A percentile compares a stretch with the other conserved stretches of the same genome.
Evolutionary conservation across 345 rosid genomes (phyloP).

Genomic region (Syzygium aromaticum): DNA sequence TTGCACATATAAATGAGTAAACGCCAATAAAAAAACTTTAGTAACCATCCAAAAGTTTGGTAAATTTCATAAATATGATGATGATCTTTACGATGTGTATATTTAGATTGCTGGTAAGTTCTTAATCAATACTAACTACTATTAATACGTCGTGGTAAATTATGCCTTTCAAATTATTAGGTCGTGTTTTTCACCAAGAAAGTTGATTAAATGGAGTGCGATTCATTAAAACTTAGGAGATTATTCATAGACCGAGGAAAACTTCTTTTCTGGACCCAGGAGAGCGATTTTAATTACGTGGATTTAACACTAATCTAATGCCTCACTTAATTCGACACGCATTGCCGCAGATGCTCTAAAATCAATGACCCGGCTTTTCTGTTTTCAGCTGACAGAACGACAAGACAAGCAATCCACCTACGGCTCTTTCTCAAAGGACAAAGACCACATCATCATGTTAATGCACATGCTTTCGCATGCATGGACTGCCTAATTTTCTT

Average conservation of each 20-base stretch:
- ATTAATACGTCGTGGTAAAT: neutral
- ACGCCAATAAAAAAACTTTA: neutral
- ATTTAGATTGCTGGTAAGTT: neutral
- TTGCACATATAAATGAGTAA: neutral
- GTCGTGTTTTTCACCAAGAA: neutral
- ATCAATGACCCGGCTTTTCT: neutral
- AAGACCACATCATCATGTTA: neutral
- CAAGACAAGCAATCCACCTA: neutral
- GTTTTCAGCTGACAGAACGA: neutral
- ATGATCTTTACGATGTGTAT: neutral
- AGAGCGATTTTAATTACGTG: neutral
- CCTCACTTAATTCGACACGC: neutral
- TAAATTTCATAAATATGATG: neutral
- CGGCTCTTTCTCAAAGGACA: neutral
- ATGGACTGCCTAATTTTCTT: neutral
- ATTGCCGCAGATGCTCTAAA: neutral
- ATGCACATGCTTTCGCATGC: neutral
- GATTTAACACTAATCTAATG: neutral
- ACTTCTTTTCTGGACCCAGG: neutral
- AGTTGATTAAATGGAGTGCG: neutral
- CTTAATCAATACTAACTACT: neutral
- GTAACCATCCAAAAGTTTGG: rapidly evolving
- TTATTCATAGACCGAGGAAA: neutral
- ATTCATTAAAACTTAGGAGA: neutral
- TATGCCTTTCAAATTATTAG: neutral